Evolutionary conservation across 441 rosid genomes (phyloP), one percentile per base, ranked within the genome.

Genomic region (Biscutella laevigata): DNA sequence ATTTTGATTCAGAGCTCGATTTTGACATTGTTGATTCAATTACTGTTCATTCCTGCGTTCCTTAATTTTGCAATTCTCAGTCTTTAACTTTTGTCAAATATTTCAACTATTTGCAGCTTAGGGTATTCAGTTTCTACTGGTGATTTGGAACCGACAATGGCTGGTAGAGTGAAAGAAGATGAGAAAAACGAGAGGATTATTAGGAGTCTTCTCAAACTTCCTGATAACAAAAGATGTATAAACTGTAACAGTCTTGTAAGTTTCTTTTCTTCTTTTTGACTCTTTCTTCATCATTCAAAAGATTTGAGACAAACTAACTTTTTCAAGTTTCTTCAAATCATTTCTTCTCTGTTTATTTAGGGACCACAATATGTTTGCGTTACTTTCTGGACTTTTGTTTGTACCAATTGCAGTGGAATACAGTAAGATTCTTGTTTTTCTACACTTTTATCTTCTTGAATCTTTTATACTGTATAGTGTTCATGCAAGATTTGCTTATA

Each of bases 331-430:
- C 13, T 5, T 32, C 16, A 20, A 27, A 22, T 21, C 13, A 1
- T 26, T 34, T 0, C 29, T 5, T 12, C 10, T 2, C 0, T 11
- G 28, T 11, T 36, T 52, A 14, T n/a, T 53, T 34, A 92, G 99
- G 99, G 99, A 54, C 94, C 97, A 16, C 99, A 92, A 57, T 92
- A 92, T 78, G 99, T 88, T 57, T 92, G 97, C 80, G 82, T 78
- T 63, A 84, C 80, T 74, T 88, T 88, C 92, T 84, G 88, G 89
- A 88, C 95, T 36, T 88, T 92, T 50, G 79, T 92, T 56, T 92
- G 99, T 84, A 92, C 95, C 26, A 84, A 74, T 41, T 92, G 99
- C 67, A 77, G 99, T 73, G 99, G 99, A 63, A 82, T 92, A 64
- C 99, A 92, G 99, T 91, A 74, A 83, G 88, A 26, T 26, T 29